Percentiles rank a stretch among this genome's conserved stretches.
Conservation (phyloP, 176 grass and related monocot species). For the Poa annua region DNA sequence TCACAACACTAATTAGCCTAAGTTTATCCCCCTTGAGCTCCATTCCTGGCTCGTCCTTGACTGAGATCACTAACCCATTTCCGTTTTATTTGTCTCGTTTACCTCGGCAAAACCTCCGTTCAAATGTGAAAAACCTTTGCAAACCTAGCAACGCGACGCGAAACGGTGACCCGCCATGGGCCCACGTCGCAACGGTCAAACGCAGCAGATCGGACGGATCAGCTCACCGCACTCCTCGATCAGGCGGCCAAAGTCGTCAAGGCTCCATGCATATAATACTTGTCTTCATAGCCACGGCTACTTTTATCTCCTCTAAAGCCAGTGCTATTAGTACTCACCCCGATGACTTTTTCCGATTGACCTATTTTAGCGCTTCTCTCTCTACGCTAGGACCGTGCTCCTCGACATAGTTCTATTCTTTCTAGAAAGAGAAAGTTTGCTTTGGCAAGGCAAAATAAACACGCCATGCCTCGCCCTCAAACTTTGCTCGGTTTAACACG, state of each 20-base stretch:
- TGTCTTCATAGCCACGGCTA: conserved; percentile 38
- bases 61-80: too few species aligned
- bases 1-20: too few species aligned
- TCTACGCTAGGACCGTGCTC: not conserved
- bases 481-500: conserved; percentile 2
- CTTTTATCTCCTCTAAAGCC: not conserved
- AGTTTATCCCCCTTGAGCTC: too few species aligned
- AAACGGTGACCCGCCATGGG: not conserved
- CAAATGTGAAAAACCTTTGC: not conserved
- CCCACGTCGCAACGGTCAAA: conserved; percentile 31
- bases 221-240: conserved; percentile 25
- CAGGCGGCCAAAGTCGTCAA: not conserved
- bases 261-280: not conserved
- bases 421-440: conserved; percentile 45
- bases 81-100: not conserved
- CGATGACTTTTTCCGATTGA: conserved; percentile 38
- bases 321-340: conserved; percentile 1
- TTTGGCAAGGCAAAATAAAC: not conserved
- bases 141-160: not conserved
- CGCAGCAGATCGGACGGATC: conserved; percentile 42
- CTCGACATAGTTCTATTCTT: conserved; percentile 32
- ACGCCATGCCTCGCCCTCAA: not conserved
- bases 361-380: not conserved
- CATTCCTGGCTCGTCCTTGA: too few species aligned
- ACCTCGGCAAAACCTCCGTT: not conserved